Evolutionary conservation across 2,329 filamentous ascomycete species (phyloP), one percentile per base, ranked within the genome.

Genomic region (Fusarium gaditjirri): DNA sequence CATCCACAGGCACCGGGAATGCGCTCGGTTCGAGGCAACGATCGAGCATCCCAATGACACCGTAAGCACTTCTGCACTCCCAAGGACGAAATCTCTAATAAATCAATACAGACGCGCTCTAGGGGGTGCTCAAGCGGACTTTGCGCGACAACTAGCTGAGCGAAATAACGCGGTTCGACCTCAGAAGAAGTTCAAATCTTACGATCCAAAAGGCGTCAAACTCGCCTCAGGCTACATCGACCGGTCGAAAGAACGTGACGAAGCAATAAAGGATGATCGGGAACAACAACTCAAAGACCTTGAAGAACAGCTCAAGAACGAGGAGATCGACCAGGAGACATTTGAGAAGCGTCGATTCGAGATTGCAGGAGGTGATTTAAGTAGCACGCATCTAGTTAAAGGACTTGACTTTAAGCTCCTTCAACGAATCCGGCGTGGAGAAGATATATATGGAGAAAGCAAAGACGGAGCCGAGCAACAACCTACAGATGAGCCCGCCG

Each of bases 21-120:
- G 83, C 89, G 8, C 86, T 97, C 62, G 94, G 94, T 27, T 96
- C 94, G 64, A 89, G 92, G 77, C 90, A 93, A 82, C 90, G 90
- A 73, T 89, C 93, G 38, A 95, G 89, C 81, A 95, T 97, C 69
- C 94, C 94, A 62, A 98, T 98, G 95, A 98, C 95, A 52, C 95
- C 95, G 92, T 94, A 87, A 77, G 91, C 85, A 43, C 13, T 3
- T n/a, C 17, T 6, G 16, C 23, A 33, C 4, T 35, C 4, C 7
- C 6, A 6, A 29, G 16, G 6, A 53, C 43, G 60, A 44, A 36
- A 14, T 31, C 57, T 50, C 77, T 82, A 59, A 82, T 74, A 16
- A 47, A 17, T 31, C 52, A 19, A 33, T 65, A 17, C 63, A 93
- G 91, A 19, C 92, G 94, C 55, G 90, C 92, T 29, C 86, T 94